phyloP scores from a whole-genome alignment of 2,329 filamentous ascomycete genomes.

The Penicillium concentricum region DNA sequence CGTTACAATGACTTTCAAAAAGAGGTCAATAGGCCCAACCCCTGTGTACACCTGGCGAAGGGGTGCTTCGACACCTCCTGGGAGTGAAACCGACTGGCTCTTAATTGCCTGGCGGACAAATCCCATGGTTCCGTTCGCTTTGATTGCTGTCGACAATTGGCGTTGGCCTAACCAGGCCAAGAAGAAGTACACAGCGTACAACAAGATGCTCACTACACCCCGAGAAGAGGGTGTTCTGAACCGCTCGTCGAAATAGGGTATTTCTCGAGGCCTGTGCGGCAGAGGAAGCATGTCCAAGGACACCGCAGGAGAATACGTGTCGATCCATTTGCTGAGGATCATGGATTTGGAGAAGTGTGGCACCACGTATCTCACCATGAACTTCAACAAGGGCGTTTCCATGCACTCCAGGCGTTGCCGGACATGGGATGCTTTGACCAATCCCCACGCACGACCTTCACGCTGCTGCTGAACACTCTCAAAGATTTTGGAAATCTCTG shows the following conservation, averaged over 20 bases:
- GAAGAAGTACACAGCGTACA: conserved; percentile 4
- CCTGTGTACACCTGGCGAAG: conserved; percentile 12
- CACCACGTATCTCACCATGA: conserved; percentile 9
- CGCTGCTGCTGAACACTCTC: conserved; percentile 12
- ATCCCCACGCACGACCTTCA: conserved; percentile 6
- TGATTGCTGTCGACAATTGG: conserved; percentile 6
- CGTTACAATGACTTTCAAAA: conserved; percentile 7
- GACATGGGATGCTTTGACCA: conserved; percentile 12
- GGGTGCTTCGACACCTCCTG: not conserved
- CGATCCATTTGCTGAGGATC: not conserved
- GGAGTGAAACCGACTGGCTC: not conserved
- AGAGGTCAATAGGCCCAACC: conserved; percentile 1
- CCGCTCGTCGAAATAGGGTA: conserved; percentile 14
- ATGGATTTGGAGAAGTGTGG: conserved; percentile 1
- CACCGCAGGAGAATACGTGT: conserved; percentile 2
- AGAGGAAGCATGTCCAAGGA: conserved; percentile 14
- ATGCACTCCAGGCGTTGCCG: conserved; percentile 18
- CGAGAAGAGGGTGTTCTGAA: conserved; percentile 5
- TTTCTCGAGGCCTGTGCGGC: not conserved
- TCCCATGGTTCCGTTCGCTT: conserved; percentile 9
- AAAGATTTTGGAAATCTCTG: conserved; percentile 5
- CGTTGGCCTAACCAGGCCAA: conserved; percentile 9
- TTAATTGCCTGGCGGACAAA: conserved; percentile 3
- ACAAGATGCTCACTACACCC: not conserved
- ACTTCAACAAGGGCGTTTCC: conserved; percentile 15